Conservation (phyloP, 2,329 filamentous ascomycete species). For the Harringtonia lauricola region DNA sequence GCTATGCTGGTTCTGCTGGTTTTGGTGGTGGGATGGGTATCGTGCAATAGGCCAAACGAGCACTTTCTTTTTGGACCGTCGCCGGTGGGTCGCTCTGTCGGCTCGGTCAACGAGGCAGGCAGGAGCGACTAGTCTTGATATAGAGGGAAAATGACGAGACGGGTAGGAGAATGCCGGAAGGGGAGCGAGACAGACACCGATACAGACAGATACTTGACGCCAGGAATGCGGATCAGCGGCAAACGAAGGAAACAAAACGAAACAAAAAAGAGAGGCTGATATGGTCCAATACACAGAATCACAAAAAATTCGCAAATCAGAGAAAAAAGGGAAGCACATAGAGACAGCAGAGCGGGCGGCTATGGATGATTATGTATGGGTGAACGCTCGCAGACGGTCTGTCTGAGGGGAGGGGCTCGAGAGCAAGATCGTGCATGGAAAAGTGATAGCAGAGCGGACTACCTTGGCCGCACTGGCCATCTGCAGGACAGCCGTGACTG, state of each 20-base stretch:
- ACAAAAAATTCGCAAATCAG: conserved; percentile 27
- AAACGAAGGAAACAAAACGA: neutral
- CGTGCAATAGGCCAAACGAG: no score
- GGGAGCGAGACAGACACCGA: neutral
- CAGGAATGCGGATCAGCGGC: conserved; percentile 1
- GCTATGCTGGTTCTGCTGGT: neutral
- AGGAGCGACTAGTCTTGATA: conserved; percentile 4
- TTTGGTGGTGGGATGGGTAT: neutral
- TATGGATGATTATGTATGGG: conserved; percentile 38
- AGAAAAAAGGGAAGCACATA: conserved; percentile 24
- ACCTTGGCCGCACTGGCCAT: no score
- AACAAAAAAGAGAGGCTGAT: conserved; percentile 12
- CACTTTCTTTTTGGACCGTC: conserved; percentile 5
- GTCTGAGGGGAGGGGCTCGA: neutral
- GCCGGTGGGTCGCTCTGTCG: conserved; percentile 5
- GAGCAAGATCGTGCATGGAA: neutral
- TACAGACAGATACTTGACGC: conserved; percentile 1
- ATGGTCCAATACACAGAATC: conserved; percentile 11
- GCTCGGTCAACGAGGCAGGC: conserved; percentile 9
- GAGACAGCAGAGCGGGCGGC: conserved; percentile 27
- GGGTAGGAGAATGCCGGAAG: neutral
- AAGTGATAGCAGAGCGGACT: neutral
- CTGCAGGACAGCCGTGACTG: conserved; percentile 12
- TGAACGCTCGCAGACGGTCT: conserved; percentile 1
- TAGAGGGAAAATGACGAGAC: neutral